Percentiles rank a stretch among this genome's conserved stretches.
Evolutionary conservation across 306 rosid genomes (phyloP).

Genomic region (Ceratonia siliqua): DNA sequence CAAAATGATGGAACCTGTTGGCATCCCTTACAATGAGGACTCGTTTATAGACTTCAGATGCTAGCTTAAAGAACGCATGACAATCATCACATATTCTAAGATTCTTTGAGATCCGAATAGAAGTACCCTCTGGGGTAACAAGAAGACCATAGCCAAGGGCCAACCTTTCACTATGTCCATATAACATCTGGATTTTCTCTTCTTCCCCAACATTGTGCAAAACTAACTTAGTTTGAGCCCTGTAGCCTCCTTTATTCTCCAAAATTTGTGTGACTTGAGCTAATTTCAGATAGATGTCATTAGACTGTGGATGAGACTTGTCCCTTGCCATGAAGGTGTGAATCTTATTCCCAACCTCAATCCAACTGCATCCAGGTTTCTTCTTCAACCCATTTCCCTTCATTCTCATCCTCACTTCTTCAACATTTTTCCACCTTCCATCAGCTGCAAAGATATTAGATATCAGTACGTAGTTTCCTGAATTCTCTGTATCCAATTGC

Average conservation of each 20-base stretch:
- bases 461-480: constrained; percentile 70
- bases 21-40: constrained; percentile 72
- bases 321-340: constrained; percentile 67
- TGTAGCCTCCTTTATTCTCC: constrained; percentile 57
- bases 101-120: constrained; percentile 63
- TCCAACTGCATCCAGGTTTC: constrained; percentile 84
- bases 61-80: constrained; percentile 67
- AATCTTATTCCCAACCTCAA: constrained; percentile 61
- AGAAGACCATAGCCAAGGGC: constrained; percentile 72
- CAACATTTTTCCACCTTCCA: constrained; percentile 70
- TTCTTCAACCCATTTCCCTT: constrained; percentile 69
- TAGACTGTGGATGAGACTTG: constrained; percentile 63
- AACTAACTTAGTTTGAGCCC: constrained; percentile 61
- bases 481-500: constrained; percentile 52
- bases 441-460: constrained; percentile 69
- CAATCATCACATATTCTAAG: constrained; percentile 75
- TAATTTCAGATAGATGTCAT: constrained; percentile 51
- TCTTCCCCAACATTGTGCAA: constrained; percentile 68
- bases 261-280: constrained; percentile 47
- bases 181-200: constrained; percentile 58
- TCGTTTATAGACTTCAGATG: constrained; percentile 53
- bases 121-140: constrained; percentile 45
- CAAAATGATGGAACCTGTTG: constrained; percentile 74
- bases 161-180: constrained; percentile 77
- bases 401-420: constrained; percentile 68